A percentile compares a stretch with the other conserved stretches of the same genome.
These are phyloP conservation scores for Phaffomyces opuntiae DNA, from an alignment of 805 yeast species.

Conservation along the genomic window DNA sequence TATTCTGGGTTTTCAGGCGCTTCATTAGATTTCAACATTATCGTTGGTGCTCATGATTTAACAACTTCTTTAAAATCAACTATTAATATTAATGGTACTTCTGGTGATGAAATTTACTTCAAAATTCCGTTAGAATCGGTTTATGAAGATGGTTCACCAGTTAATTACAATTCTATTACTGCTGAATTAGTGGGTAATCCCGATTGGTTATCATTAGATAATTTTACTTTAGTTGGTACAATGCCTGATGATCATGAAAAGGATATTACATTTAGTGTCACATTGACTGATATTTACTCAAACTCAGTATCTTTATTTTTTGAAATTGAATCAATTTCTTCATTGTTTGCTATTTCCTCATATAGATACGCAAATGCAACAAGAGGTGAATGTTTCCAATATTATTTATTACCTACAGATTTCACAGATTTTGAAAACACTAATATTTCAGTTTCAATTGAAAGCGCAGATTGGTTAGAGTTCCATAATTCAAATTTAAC, in stretches of 20 bases:
- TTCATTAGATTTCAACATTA: conserved; percentile 58
- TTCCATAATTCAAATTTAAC: conserved; percentile 57
- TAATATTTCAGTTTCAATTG: conserved; percentile 37
- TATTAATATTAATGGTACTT: conserved; percentile 60
- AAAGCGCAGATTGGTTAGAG: conserved; percentile 53
- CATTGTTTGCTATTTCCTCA: conserved; percentile 47
- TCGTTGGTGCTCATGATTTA: conserved; percentile 85
- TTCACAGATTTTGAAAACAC: conserved; percentile 51
- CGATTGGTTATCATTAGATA: conserved; percentile 44
- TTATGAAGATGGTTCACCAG: conserved; percentile 50
- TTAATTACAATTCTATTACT: conserved; percentile 48
- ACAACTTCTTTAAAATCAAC: conserved; percentile 56
- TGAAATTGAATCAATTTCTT: conserved; percentile 42
- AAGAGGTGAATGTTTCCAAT: conserved; percentile 50
- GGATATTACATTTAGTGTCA: conserved; percentile 38
- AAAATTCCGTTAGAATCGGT: conserved; percentile 59
- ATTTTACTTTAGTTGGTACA: conserved; percentile 44
- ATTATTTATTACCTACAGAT: conserved; percentile 44
- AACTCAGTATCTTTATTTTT: conserved; percentile 55
- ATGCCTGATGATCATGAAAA: conserved; percentile 39
- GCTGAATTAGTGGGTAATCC: conserved; percentile 50
- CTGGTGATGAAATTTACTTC: conserved; percentile 44
- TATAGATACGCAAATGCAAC: conserved; percentile 64
- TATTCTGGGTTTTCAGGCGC: conserved; percentile 67
- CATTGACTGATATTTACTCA: conserved; percentile 51